Evolutionary conservation across 2,329 filamentous ascomycete genomes (phyloP), one percentile per base, ranked within the genome.

Genomic region (Aspergillus sojae): DNA sequence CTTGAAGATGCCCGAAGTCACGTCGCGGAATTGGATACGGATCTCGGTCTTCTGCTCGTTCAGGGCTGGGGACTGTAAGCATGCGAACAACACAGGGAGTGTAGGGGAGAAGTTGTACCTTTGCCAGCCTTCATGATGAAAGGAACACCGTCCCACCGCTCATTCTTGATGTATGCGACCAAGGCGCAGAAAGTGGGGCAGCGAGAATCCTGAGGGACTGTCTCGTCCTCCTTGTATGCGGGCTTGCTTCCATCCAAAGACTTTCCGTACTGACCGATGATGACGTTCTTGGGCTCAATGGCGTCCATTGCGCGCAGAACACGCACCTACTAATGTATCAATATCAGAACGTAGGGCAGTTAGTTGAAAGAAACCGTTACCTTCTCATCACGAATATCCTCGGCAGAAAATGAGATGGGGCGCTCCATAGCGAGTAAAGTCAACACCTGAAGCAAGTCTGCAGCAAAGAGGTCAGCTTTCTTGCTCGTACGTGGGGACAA

Each of bases 31-130:
- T 80, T 99, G 95, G 73, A 99, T 96, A 75, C 95, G 91, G 71
- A 99, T 95, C 83, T 99, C 95, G 16, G 95, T 99, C 89, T 99
- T 99, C 80, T 99, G 95, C 86, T 99, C 95, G 80, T 99, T 99
- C 68, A 99, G 85, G 52, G 95, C 94, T 84, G 63, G 32, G 58
- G 50, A 46, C 41, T 48, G 67, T 75, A 43, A 76, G 72, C 46
- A 55, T 21, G 23, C 43, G 12, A 46, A 5, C 21, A 14, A 50
- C 28, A 23, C 11, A 21, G 19, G 16, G 28, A 46, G 14, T 36
- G 30, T 34, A 36, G 28, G 28, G 7, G 11, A 30, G 19, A 60
- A 10, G 55, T 58, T 69, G 66, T 74, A 84, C 82, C 85, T 85
- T 99, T 99, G 73, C 95, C 95, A 53, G 95, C 95, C 90, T 99